Percentiles rank a stretch among this genome's conserved stretches.
These are phyloP conservation scores for Davidsoniella virescens DNA, from an alignment of 2,329 filamentous ascomycete genomes.

Conservation along the genomic window DNA sequence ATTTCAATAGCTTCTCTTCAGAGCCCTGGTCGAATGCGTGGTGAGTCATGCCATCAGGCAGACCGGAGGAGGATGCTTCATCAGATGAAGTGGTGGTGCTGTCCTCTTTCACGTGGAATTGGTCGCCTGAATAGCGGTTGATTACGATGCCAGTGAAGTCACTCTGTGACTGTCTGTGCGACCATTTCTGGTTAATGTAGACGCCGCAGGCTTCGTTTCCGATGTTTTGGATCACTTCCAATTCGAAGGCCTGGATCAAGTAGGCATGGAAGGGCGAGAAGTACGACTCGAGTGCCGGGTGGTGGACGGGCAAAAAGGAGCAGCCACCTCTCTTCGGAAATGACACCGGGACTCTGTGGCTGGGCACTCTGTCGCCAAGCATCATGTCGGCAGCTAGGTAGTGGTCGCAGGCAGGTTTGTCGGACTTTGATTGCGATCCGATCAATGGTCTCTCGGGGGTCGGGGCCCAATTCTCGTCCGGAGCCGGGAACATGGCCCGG, in stretches of 20 bases:
- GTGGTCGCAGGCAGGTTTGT: not conserved
- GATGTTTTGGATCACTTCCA: not conserved
- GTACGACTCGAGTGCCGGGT: not conserved
- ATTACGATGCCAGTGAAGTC: not conserved
- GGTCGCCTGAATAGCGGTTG: not conserved
- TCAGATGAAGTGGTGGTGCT: too few relatives aligned
- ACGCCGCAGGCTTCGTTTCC: not conserved
- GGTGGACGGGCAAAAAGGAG: not conserved
- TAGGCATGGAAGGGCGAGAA: constrained; percentile 2
- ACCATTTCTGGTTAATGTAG: not conserved
- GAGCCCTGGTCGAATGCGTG: too few relatives aligned
- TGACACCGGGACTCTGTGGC: too few relatives aligned
- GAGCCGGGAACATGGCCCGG: not conserved
- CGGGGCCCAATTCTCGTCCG: not conserved
- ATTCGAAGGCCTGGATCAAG: not conserved
- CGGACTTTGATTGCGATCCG: not conserved
- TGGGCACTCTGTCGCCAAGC: too few relatives aligned
- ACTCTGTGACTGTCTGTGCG: too few relatives aligned
- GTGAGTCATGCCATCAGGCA: not conserved
- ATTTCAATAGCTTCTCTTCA: too few relatives aligned
- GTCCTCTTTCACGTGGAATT: constrained; percentile 1
- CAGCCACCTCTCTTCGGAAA: not conserved
- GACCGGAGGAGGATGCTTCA: not conserved
- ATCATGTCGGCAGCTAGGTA: not conserved
- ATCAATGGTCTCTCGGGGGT: not conserved